Evolutionary conservation across 75 land plant genomes (phyloP).

Genomic region (Picea glauca): DNA sequence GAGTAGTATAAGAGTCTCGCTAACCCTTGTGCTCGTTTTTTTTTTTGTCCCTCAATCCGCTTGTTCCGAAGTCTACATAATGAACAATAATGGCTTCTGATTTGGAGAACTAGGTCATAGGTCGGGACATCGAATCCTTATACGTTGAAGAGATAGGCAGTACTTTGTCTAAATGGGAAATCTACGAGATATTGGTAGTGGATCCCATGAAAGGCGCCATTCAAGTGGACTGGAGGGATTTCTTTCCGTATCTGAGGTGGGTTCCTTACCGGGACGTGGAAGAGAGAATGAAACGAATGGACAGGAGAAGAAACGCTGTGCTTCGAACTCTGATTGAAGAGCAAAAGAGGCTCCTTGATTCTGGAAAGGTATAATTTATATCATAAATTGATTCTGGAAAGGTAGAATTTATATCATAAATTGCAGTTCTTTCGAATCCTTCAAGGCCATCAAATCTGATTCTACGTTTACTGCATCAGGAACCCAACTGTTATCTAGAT

Average conservation of each 20-base stretch:
- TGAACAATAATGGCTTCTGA: neutral
- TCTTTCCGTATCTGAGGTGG: conserved; percentile 89
- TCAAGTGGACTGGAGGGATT: conserved; percentile 96
- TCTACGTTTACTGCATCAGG: conserved; percentile 26
- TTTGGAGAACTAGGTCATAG: conserved; percentile 47
- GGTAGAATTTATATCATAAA: conserved; percentile 28
- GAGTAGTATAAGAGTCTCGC: neutral
- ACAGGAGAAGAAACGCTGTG: conserved; percentile 30
- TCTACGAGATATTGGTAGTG: conserved; percentile 46
- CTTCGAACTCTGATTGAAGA: conserved; percentile 58
- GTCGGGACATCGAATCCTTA: conserved; percentile 58
- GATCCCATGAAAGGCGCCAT: conserved; percentile 84
- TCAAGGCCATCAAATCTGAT: neutral
- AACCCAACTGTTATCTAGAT: conserved; percentile 49
- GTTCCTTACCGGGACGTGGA: conserved; percentile 68
- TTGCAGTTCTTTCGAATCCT: neutral
- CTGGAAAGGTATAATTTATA: conserved; percentile 51
- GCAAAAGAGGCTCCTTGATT: conserved; percentile 42
- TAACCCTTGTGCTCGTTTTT: neutral
- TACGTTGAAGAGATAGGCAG: conserved; percentile 66
- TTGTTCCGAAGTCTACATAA: no score
- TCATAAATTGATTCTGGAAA: conserved; percentile 31
- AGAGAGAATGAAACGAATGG: conserved; percentile 35
- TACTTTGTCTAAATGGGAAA: conserved; percentile 51
- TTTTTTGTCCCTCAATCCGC: no score